A percentile compares a stretch with the other conserved stretches of the same genome.
phyloP scores from a whole-genome alignment of 495 filamentous ascomycete species.

The Lepidopterella palustris region DNA sequence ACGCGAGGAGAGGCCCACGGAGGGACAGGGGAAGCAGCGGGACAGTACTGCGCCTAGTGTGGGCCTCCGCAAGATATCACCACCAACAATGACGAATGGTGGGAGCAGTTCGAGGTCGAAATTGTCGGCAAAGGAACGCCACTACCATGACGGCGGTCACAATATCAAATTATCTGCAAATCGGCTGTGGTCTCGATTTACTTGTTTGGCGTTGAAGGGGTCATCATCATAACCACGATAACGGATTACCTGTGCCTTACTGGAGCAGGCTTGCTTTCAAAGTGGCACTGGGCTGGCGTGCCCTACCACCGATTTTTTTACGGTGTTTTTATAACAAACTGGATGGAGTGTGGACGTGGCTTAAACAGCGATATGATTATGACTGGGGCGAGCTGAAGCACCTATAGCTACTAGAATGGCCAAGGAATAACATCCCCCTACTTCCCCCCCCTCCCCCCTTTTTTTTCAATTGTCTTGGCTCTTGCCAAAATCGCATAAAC shows the following conservation, averaged over 20 bases:
- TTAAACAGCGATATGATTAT: not conserved
- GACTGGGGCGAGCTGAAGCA: not conserved
- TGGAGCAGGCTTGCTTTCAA: not conserved
- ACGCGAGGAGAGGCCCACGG: conserved; percentile 40
- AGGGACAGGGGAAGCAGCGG: conserved; percentile 11
- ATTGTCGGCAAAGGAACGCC: conserved; percentile 14
- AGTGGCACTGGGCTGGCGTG: not conserved
- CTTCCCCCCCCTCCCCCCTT: too few species aligned
- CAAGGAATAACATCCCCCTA: not conserved
- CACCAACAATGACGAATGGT: conserved; percentile 2
- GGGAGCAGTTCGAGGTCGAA: conserved; percentile 11
- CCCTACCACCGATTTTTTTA: not conserved
- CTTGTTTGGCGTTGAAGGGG: conserved; percentile 25
- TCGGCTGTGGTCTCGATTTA: conserved; percentile 18
- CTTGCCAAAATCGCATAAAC: too few species aligned
- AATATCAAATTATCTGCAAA: conserved; percentile 9
- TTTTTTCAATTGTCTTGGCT: too few species aligned
- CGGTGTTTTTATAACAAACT: not conserved
- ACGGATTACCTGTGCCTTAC: not conserved
- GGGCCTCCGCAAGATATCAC: conserved; percentile 19
- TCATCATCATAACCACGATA: conserved; percentile 11
- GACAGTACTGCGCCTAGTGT: too few species aligned
- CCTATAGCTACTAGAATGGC: not conserved
- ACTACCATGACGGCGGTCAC: conserved; percentile 11
- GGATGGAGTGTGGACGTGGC: not conserved